A percentile compares a stretch with the other conserved stretches of the same genome.
These are phyloP conservation scores for Fusarium lateritium DNA, from an alignment of 2,329 filamentous ascomycete species.

Conservation along the genomic window DNA sequence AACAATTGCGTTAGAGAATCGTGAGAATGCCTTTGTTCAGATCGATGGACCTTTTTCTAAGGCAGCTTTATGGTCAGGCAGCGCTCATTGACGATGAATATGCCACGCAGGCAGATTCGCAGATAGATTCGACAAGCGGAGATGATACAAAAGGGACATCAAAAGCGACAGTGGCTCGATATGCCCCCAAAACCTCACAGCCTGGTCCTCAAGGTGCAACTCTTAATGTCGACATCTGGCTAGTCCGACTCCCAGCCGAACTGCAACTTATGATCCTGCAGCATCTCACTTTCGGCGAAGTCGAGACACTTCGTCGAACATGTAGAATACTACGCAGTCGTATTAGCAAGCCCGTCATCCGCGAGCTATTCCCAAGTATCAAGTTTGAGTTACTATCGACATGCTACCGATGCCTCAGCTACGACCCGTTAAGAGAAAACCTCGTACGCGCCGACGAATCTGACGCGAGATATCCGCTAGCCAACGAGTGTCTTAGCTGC, in stretches of 20 bases:
- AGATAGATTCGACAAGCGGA: not conserved
- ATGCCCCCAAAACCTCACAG: fast-evolving
- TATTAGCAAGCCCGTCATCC: conserved; percentile 55
- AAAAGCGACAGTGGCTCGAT: not conserved
- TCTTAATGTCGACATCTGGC: conserved; percentile 4
- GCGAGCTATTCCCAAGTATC: conserved; percentile 55
- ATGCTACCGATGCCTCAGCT: conserved; percentile 58
- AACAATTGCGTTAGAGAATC: not conserved
- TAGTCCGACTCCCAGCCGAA: conserved; percentile 59
- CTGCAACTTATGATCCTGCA: conserved; percentile 59
- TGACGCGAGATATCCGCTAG: conserved; percentile 56
- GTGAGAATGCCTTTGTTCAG: conserved; percentile 3
- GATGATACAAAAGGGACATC: not conserved
- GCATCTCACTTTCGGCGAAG: conserved; percentile 59
- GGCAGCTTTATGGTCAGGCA: conserved; percentile 8
- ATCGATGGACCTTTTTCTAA: conserved; percentile 6
- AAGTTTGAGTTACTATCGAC: conserved; percentile 54
- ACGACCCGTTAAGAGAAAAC: conserved; percentile 49
- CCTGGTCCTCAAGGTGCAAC: not conserved
- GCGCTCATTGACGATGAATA: not conserved
- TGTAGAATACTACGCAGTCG: conserved; percentile 56
- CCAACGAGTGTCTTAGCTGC: conserved; percentile 59
- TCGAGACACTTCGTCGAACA: conserved; percentile 60
- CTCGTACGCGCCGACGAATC: conserved; percentile 53
- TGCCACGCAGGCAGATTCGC: not conserved